phyloP scores from a whole-genome alignment of 2,329 filamentous ascomycete species.

The Penicillium sp. region DNA sequence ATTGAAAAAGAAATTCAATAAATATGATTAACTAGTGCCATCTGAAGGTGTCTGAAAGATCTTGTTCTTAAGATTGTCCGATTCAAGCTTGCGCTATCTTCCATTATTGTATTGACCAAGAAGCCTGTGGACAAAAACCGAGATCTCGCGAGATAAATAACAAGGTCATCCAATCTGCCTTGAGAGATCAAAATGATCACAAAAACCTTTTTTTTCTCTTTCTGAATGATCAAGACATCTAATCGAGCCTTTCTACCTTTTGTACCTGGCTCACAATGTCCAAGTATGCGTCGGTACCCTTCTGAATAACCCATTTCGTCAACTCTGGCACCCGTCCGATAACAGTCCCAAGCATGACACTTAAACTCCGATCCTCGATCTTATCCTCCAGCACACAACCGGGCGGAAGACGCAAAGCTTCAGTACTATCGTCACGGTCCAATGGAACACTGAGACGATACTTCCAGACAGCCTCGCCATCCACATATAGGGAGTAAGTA shows the following conservation, averaged over 20 bases:
- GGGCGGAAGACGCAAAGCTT: slow-evolving; percentile 25
- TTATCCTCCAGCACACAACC: slow-evolving; percentile 37
- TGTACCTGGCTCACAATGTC: slow-evolving; percentile 17
- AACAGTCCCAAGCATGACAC: slow-evolving; percentile 18
- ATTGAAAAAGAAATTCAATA: too few relatives aligned
- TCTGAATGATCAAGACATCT: background rate
- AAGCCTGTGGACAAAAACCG: background rate
- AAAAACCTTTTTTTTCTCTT: too few relatives aligned
- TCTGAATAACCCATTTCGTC: slow-evolving; percentile 6
- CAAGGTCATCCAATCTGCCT: background rate
- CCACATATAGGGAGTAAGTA: slow-evolving; percentile 77
- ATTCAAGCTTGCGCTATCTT: background rate
- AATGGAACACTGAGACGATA: slow-evolving; percentile 43
- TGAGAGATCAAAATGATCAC: background rate
- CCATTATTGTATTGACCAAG: background rate
- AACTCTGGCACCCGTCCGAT: slow-evolving; percentile 25
- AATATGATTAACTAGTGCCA: background rate
- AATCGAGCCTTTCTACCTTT: slow-evolving; percentile 19
- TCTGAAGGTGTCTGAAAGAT: background rate
- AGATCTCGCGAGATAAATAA: background rate
- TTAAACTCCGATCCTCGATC: slow-evolving; percentile 20
- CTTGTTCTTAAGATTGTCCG: background rate
- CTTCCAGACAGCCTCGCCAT: slow-evolving; percentile 76
- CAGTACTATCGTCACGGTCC: slow-evolving; percentile 6
- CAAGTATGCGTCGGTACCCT: slow-evolving; percentile 14